A percentile compares a stretch with the other conserved stretches of the same genome.
These are phyloP conservation scores for Tephrocybe sp. DNA, from an alignment of 768 basidiomycete species.

Conservation along the genomic window DNA sequence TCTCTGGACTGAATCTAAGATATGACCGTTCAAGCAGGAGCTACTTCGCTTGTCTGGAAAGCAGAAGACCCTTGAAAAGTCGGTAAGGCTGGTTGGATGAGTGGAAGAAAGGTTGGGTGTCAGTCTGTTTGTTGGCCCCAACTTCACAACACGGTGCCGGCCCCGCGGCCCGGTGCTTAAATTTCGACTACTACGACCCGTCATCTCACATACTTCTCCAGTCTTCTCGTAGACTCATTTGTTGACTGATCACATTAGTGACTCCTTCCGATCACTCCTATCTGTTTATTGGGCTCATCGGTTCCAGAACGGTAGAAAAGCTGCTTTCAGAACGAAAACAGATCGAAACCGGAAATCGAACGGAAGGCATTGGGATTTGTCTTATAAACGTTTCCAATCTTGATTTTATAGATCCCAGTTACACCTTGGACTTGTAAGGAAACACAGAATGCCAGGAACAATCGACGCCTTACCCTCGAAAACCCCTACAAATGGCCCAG, in stretches of 20 bases:
- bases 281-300: neutral
- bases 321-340: neutral
- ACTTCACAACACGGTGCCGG: neutral
- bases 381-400: neutral
- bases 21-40: no score
- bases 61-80: no score
- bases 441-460: neutral
- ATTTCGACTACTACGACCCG: neutral
- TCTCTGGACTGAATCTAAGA: no score
- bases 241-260: neutral
- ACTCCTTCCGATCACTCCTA: neutral
- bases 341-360: constrained; percentile 14
- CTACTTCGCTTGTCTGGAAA: no score
- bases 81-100: no score
- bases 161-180: constrained; percentile 2
- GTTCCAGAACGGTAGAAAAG: neutral
- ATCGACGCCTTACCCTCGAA: constrained; percentile 9
- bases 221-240: no score
- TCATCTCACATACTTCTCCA: neutral
- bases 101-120: no score
- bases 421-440: neutral
- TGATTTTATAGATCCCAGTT: neutral
- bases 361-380: constrained; percentile 11
- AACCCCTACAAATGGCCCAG: constrained; percentile 49
- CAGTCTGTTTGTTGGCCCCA: neutral